Conservation (phyloP, 768 basidiomycete species). For the Leccinum imitatum region DNA sequence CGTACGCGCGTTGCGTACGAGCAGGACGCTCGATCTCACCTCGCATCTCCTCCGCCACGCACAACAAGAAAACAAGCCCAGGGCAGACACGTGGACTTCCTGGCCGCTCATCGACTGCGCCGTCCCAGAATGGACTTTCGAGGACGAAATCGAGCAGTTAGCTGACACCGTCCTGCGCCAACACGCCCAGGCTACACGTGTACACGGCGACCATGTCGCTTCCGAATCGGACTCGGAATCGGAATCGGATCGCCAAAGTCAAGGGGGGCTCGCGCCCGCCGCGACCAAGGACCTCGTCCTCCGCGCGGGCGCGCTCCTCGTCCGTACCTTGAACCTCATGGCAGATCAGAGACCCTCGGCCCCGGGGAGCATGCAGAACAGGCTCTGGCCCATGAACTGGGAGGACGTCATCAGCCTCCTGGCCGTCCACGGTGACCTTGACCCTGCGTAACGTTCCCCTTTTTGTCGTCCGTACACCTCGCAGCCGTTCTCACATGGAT, state of each 20-base stretch:
- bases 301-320: constrained; percentile 45
- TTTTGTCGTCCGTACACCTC: neutral
- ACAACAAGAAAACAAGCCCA: constrained; percentile 32
- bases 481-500: constrained; percentile 4
- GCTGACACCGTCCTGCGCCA: constrained; percentile 38
- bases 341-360: constrained; percentile 55
- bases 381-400: constrained; percentile 64
- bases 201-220: constrained; percentile 21
- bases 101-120: constrained; percentile 77
- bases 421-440: constrained; percentile 39
- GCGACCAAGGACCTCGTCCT: constrained; percentile 40
- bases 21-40: constrained; percentile 55
- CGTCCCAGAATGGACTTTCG: constrained; percentile 66
- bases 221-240: constrained; percentile 19
- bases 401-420: constrained; percentile 57
- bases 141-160: constrained; percentile 63
- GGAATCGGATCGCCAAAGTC: constrained; percentile 31
- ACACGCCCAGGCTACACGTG: neutral
- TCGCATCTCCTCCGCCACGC: constrained; percentile 43
- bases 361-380: constrained; percentile 61
- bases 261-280: constrained; percentile 22
- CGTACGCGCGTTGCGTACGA: constrained; percentile 61
- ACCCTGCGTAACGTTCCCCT: constrained; percentile 23
- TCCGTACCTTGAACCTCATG: constrained; percentile 52
- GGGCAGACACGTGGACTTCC: constrained; percentile 54